phyloP scores from a whole-genome alignment of 176 grass and related monocot species.

The Thalia dealbata region DNA sequence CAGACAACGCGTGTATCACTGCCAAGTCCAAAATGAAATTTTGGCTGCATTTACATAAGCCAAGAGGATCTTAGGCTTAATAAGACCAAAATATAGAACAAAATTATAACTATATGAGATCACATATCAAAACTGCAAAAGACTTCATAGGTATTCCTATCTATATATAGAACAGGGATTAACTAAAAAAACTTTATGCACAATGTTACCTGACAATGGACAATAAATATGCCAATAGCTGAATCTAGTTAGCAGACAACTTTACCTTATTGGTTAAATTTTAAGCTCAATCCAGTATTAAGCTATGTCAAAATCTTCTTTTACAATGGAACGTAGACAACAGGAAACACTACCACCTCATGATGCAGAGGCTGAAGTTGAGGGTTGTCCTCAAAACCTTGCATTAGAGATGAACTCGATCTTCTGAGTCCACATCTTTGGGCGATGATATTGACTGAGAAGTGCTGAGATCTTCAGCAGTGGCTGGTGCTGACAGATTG shows the following conservation, averaged over 20 bases:
- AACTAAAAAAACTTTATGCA: too few relatives aligned
- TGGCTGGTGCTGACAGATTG: conserved; percentile 22
- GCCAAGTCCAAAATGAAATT: neutral
- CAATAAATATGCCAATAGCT: too few relatives aligned
- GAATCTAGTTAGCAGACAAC: too few relatives aligned
- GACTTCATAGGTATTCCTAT: too few relatives aligned
- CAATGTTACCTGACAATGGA: too few relatives aligned
- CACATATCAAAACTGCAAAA: too few relatives aligned
- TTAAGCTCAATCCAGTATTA: too few relatives aligned
- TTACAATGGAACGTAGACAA: neutral
- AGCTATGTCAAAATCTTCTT: neutral
- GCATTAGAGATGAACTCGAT: conserved; percentile 11
- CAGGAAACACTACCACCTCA: neutral
- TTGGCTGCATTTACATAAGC: neutral
- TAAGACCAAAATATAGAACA: too few relatives aligned
- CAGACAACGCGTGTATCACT: neutral
- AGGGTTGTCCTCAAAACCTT: conserved; percentile 26
- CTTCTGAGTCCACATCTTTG: conserved; percentile 16
- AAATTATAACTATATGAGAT: too few relatives aligned
- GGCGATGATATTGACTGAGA: conserved; percentile 22
- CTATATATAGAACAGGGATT: too few relatives aligned
- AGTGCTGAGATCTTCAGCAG: conserved; percentile 19
- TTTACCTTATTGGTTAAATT: too few relatives aligned
- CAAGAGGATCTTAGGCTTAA: neutral
- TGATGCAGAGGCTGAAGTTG: too few relatives aligned